Base-by-base conservation (phyloP, 129 eudicot genomes). In the Chrysanthemum seticuspe region DNA sequence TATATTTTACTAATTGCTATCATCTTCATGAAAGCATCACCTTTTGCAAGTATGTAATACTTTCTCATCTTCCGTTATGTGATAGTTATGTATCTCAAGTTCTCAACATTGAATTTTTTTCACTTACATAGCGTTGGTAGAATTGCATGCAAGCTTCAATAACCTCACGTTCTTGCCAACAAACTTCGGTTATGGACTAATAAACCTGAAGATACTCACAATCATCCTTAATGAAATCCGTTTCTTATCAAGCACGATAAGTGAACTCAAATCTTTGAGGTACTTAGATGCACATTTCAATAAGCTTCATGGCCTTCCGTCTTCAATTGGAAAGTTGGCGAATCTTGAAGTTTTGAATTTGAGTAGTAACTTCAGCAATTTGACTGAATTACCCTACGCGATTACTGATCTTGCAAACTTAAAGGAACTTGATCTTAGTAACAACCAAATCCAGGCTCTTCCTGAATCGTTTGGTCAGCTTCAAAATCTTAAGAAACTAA, bases 141-240 rank as follows among this genome's bases (percentile, higher is more conserved):
- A 87, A 66, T 68, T 87, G 65, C 51, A 87, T 76, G 92, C 85
- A 36, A 81, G 88, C 81, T 87, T 87, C 69, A 87, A 87, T 56
- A 78, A 84, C 73, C 68, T 87, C 36, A 53, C 34, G 11, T 78
- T 69, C 50, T 65, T 87, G 83, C 92, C 92, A 51, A 78, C 71
- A 45, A 84, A 81, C 63, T 70, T 87, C 4, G 87, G 92, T n/a
- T 84, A 80, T 55, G 88, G 82, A 56, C 65, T 87, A n/a, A 61
- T 72, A 70, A 87, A 76, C 77, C 84, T 87, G 27, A 57, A 71
- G 71, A 61, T 40, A 50, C 85, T 86, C 47, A 53, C 67, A 3
- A 67, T 86, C 47, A 76, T 70, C 47, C 78, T 86, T 52, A 83
- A 86, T 69, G 85, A 83, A 75, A 54, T 86, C 56, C 80, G 87